Conservation (phyloP, 2,329 filamentous ascomycete species). For the Pyrenophora graminea region DNA sequence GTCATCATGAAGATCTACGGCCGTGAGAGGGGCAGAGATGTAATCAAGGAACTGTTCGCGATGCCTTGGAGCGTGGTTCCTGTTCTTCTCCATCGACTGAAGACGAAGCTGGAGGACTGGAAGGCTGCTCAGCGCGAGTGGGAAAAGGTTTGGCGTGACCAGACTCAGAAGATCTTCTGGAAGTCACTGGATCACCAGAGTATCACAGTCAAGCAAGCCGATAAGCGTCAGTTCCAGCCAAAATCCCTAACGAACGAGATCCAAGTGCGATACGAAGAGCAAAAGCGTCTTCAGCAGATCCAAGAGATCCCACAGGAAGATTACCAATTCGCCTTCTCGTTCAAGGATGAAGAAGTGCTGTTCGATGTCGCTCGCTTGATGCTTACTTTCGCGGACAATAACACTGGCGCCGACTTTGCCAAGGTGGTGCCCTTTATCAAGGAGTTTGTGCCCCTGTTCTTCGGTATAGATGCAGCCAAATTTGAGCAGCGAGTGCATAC, state of each 20-base stretch:
- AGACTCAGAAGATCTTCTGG: slow-evolving; percentile 93
- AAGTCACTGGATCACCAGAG: slow-evolving; percentile 97
- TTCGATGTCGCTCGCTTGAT: slow-evolving; percentile 54
- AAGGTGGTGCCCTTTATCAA: slow-evolving; percentile 53
- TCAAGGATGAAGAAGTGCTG: slow-evolving; percentile 63
- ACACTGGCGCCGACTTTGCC: slow-evolving; percentile 49
- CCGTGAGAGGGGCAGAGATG: slow-evolving; percentile 76
- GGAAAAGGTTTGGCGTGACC: slow-evolving; percentile 98
- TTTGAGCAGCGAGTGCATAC: slow-evolving; percentile 69
- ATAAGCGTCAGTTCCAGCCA: slow-evolving; percentile 88
- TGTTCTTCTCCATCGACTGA: slow-evolving; percentile 83
- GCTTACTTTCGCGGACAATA: slow-evolving; percentile 50
- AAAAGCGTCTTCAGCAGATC: slow-evolving; percentile 71
- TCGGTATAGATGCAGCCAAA: slow-evolving; percentile 55
- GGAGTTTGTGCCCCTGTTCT: slow-evolving; percentile 57
- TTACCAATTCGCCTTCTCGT: slow-evolving; percentile 76
- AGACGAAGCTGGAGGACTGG: slow-evolving; percentile 98
- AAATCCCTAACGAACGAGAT: slow-evolving; percentile 91
- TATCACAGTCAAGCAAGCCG: slow-evolving; percentile 81
- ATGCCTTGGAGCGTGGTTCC: slow-evolving; percentile 87
- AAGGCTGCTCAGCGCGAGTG: slow-evolving; percentile 95
- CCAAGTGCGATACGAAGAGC: slow-evolving; percentile 90
- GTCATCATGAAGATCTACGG: slow-evolving; percentile 98
- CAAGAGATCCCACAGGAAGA: slow-evolving; percentile 63
- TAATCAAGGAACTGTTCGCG: slow-evolving; percentile 84